These are phyloP conservation scores for Lactarius vividus DNA, from an alignment of 768 basidiomycete genomes.

Conservation along the genomic window DNA sequence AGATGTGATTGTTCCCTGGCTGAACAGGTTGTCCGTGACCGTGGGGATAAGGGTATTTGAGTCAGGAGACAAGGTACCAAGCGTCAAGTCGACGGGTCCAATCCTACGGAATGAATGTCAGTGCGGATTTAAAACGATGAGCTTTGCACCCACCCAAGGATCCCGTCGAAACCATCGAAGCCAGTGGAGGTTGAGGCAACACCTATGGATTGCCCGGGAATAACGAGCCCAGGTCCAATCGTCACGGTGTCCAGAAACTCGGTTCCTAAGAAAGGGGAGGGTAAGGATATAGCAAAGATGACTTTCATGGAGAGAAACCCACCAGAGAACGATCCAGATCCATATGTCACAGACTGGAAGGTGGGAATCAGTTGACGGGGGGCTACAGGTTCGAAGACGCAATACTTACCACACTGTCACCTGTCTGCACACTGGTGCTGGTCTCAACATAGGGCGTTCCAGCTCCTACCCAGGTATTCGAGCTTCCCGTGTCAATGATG, in stretches of 20 bases:
- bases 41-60: too few species aligned
- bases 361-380: not conserved
- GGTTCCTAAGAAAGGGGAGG: not conserved
- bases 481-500: constrained; percentile 10
- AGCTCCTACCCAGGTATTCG: constrained; percentile 14
- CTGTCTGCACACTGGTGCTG: not conserved
- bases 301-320: not conserved
- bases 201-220: constrained; percentile 40
- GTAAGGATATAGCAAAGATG: not conserved
- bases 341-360: constrained; percentile 14
- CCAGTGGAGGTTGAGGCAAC: constrained; percentile 34
- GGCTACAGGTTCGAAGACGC: not conserved
- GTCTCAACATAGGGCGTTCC: not conserved
- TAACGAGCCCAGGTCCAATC: constrained; percentile 13
- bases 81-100: too few species aligned
- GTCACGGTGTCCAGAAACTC: constrained; percentile 9
- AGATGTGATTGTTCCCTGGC: too few species aligned
- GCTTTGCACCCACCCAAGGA: constrained; percentile 34
- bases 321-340: constrained; percentile 20
- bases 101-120: not conserved
- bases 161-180: constrained; percentile 39
- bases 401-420: constrained; percentile 3
- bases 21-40: too few species aligned
- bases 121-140: not conserved
- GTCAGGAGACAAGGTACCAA: too few species aligned